Evolutionary conservation across 2,329 filamentous ascomycete genomes (phyloP), one percentile per base, ranked within the genome.

Genomic region (Lojkania enalia): DNA sequence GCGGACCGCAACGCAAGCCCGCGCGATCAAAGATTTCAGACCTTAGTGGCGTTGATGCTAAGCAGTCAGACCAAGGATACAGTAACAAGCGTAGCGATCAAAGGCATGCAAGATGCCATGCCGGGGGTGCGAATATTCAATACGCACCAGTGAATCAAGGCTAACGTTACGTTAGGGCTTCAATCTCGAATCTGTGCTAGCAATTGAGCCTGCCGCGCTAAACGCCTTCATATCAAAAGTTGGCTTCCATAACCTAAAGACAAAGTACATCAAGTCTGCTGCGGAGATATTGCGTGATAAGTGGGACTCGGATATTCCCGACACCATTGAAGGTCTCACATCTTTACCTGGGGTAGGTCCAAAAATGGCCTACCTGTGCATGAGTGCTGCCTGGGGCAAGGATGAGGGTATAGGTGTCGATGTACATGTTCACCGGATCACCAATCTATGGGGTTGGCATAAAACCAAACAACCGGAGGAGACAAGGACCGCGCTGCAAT

Each of bases 221-320:
- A 92, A 95, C 65, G 74, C 83, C 58, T 74, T 95, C 55, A 96
- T 96, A 53, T 79, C 81, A 66, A 85, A 87, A 55, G 90, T 96
- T 30, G 91, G 91, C 19, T 96, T 96, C 67, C 91, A 96, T 74
- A 96, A 95, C 64, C 91, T 90, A 71, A 96, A 96, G 74, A 94
- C 90, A 2, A 87, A 84, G 71, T 87, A 83, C 66, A 85, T 95
- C 64, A 90, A 94, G 67, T 77, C 83, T 44, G 77, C 87, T 1
- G 90, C 90, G 3, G 72, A 79, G 21, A 85, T 95, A 23, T 76
- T 95, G 19, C 79, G 83, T 35, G 86, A 92, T 60, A 69, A 82
- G 41, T 88, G 82, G 71, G 66, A 75, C 47, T 82, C 83, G 39
- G 91, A 96, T 61, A 94, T 96, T 43, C 91, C 91, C 1, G 77